A percentile compares a stretch with the other conserved stretches of the same genome.
Conservation (phyloP, 2,329 filamentous ascomycete genomes). For the Laburnicola sp. region DNA sequence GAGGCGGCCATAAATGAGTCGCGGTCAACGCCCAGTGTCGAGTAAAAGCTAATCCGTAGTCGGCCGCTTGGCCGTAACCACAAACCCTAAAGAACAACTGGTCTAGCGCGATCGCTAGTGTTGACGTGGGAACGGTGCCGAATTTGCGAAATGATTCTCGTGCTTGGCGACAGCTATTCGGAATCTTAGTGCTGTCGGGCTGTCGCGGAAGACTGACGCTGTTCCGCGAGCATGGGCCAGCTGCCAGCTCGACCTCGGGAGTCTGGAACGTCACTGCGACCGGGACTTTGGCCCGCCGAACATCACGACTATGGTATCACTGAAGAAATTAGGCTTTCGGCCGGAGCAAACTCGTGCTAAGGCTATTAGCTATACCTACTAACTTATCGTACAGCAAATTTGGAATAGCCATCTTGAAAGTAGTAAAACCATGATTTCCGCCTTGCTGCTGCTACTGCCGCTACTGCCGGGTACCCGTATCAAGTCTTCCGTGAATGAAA, state of each 20-base stretch:
- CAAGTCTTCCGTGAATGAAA: no score
- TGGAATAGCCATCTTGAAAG: no score
- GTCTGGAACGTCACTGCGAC: not conserved
- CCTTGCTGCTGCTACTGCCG: no score
- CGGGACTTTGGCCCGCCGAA: not conserved
- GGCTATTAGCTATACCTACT: no score
- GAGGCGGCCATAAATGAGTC: not conserved
- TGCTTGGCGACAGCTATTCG: not conserved
- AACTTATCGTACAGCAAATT: no score
- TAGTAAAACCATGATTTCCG: no score
- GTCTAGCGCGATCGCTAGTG: not conserved
- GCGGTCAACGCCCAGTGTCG: no score
- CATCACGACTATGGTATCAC: not conserved
- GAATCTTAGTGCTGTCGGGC: not conserved
- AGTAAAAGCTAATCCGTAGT: no score
- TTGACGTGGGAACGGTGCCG: not conserved
- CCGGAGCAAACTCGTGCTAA: no score
- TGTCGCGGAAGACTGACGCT: not conserved
- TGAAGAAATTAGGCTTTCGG: no score
- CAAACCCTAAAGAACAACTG: not conserved
- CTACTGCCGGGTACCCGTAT: no score
- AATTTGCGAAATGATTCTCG: not conserved
- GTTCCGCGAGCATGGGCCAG: slow-evolving; percentile 2
- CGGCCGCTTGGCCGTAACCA: not conserved
- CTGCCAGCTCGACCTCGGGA: not conserved